These are phyloP conservation scores for Nemania serpens DNA, from an alignment of 2,329 filamentous ascomycete genomes.

Conservation along the genomic window DNA sequence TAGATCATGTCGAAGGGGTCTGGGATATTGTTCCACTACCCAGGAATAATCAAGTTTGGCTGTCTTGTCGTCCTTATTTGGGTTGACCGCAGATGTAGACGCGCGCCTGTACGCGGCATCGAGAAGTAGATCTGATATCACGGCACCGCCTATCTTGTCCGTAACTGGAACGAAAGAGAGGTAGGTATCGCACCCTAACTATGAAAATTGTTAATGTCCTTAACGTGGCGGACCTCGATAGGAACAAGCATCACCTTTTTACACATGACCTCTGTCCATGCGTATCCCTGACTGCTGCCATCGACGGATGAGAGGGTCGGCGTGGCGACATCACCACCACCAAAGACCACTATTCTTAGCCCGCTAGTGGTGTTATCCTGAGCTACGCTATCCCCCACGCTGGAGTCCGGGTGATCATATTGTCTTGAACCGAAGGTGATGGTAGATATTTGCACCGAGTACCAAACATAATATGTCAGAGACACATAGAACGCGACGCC, in stretches of 20 bases:
- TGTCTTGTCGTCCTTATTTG: not conserved
- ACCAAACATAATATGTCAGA: constrained; percentile 23
- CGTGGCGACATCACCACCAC: constrained; percentile 53
- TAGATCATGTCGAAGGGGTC: constrained; percentile 48
- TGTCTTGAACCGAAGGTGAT: not conserved
- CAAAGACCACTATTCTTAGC: constrained; percentile 58
- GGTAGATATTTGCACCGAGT: not conserved
- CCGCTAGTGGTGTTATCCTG: constrained; percentile 35
- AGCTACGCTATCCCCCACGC: not conserved
- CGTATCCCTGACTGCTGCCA: constrained; percentile 15
- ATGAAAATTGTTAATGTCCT: constrained; percentile 23
- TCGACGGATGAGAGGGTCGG: constrained; percentile 35
- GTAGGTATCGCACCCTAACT: constrained; percentile 54
- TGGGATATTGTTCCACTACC: constrained; percentile 49
- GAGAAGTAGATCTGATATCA: constrained; percentile 61
- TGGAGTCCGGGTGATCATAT: constrained; percentile 19
- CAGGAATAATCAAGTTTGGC: constrained; percentile 48
- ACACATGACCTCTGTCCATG: constrained; percentile 57
- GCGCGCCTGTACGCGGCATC: constrained; percentile 49
- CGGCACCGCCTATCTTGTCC: constrained; percentile 56
- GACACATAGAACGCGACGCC: constrained; percentile 28
- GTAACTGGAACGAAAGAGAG: constrained; percentile 51
- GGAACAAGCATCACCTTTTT: constrained; percentile 46
- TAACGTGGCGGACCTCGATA: not conserved
- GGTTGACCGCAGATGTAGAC: not conserved